These are phyloP conservation scores for Streptanthus diversifolius DNA, from an alignment of 345 rosid species.

Conservation along the genomic window DNA sequence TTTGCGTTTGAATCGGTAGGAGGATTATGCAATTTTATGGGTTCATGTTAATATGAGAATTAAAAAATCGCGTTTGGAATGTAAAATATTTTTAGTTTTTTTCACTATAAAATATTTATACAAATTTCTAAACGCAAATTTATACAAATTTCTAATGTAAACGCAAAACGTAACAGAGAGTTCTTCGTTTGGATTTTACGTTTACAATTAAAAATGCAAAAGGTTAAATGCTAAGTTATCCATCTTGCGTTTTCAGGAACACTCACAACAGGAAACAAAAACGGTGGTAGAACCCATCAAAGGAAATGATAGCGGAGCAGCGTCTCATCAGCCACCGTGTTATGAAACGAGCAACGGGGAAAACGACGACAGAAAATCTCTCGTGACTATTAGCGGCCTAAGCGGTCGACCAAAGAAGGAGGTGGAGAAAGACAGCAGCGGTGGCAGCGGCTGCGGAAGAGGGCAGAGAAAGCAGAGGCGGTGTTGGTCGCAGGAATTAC, in stretches of 20 bases:
- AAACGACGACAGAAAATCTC: constrained; percentile 37
- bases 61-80: background rate
- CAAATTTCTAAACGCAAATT: background rate
- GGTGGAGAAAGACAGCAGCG: constrained; percentile 36
- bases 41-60: background rate
- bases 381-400: background rate
- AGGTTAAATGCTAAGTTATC: no score
- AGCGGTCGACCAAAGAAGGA: constrained; percentile 29
- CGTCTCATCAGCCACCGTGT: constrained; percentile 44
- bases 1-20: background rate
- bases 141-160: background rate
- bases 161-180: background rate
- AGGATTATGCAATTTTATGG: background rate
- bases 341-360: constrained; percentile 47
- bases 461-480: constrained; percentile 69
- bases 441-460: background rate
- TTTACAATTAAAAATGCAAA: background rate
- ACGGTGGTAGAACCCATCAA: constrained; percentile 51
- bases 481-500: constrained; percentile 93
- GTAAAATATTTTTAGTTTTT: background rate
- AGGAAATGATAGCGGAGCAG: constrained; percentile 26
- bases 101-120: background rate
- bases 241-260: constrained; percentile 33
- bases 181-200: background rate
- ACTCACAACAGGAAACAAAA: constrained; percentile 42